Evolutionary conservation across 75 land plant species (phyloP).

Genomic region (Isoetes taiwanensis): DNA sequence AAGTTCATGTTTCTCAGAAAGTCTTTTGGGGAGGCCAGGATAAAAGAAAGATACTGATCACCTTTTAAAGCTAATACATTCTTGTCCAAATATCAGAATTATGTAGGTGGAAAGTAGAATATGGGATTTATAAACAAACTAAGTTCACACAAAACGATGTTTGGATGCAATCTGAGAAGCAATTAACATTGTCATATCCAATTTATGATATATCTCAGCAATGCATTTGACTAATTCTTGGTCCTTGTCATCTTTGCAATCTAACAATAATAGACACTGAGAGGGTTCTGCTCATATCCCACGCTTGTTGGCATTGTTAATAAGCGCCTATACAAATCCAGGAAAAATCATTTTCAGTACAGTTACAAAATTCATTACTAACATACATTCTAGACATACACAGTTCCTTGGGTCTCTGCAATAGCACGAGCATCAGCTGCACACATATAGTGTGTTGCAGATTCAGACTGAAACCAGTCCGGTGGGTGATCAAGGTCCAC

Average conservation of each 20-base stretch:
- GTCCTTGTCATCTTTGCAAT: constrained; percentile 32
- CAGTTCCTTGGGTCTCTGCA: constrained; percentile 57
- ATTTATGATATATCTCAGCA: constrained; percentile 97
- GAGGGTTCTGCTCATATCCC: constrained; percentile 87
- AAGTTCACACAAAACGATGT: too few species aligned
- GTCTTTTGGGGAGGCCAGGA: too few species aligned
- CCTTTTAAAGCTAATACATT: too few species aligned
- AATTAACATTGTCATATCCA: too few species aligned
- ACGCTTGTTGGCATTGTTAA: constrained; percentile 77
- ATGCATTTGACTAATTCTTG: constrained; percentile 45
- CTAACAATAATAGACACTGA: constrained; percentile 92
- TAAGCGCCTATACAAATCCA: constrained; percentile 38
- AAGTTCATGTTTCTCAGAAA: too few species aligned
- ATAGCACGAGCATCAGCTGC: constrained; percentile 41
- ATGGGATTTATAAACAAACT: too few species aligned
- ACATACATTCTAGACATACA: constrained; percentile 29
- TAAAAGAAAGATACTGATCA: too few species aligned
- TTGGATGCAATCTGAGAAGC: too few species aligned
- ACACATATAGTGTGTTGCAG: constrained; percentile 33
- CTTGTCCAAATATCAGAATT: too few species aligned
- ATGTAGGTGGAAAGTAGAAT: too few species aligned
- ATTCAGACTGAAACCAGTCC: constrained; percentile 11
- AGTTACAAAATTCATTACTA: neutral
- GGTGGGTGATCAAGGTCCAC: constrained; percentile 61
- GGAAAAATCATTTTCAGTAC: neutral